Evolutionary conservation across 352 stramenopile genomes (phyloP).

Genomic region (Blastocystis sp.): DNA sequence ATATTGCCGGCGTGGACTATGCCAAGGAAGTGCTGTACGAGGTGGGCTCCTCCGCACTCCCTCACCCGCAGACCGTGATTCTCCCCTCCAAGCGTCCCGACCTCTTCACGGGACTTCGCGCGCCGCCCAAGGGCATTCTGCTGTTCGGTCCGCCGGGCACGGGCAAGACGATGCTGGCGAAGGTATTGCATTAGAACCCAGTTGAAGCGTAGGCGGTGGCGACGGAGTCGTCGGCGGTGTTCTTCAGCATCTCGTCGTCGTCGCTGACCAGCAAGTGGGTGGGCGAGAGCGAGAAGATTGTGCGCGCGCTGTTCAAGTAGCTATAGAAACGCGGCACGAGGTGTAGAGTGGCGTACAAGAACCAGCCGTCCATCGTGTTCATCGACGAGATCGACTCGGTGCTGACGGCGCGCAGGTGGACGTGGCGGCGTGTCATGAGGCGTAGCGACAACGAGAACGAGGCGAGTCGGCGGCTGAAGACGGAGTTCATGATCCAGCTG

Average conservation of each 20-base stretch:
- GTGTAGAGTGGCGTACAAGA: conserved; percentile 61
- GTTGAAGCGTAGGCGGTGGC: conserved; percentile 30
- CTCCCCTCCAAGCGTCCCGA: conserved; percentile 90
- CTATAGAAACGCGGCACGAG: conserved; percentile 75
- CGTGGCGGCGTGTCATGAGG: conserved; percentile 73
- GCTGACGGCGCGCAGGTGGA: conserved; percentile 73
- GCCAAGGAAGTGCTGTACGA: conserved; percentile 84
- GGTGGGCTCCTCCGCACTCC: conserved; percentile 77
- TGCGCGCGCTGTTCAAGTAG: conserved; percentile 82
- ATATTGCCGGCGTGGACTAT: conserved; percentile 79
- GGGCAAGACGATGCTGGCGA: conserved; percentile 73
- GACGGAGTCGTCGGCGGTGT: conserved; percentile 70
- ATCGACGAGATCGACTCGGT: conserved; percentile 84
- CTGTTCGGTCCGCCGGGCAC: neutral
- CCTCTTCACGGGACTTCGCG: conserved; percentile 86
- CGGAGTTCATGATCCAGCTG: conserved; percentile 84
- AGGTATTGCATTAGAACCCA: too few relatives aligned
- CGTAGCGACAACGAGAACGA: conserved; percentile 77
- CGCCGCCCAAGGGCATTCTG: conserved; percentile 71
- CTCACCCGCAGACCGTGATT: conserved; percentile 80
- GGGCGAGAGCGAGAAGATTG: conserved; percentile 83
- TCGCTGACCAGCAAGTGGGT: conserved; percentile 85
- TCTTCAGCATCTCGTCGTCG: conserved; percentile 80
- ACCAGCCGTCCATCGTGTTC: conserved; percentile 79
- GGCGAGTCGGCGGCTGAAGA: conserved; percentile 82